Base-by-base conservation (phyloP, 1,284 basidiomycete genomes). In the Papiliotrema laurentii region DNA sequence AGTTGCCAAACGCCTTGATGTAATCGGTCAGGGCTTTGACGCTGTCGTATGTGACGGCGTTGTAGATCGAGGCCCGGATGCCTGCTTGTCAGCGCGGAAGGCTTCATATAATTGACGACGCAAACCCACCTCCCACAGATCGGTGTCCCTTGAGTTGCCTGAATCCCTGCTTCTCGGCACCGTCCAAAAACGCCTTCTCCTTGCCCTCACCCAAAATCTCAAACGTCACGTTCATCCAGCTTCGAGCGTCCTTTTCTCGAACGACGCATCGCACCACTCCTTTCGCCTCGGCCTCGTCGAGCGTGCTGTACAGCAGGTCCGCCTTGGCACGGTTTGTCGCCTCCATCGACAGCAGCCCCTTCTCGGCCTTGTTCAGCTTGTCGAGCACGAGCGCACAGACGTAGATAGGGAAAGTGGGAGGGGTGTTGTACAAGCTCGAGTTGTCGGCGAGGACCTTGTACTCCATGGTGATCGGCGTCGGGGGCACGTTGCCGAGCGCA, bases 141-240 rank as follows among this genome's bases (percentile, higher is more conserved):
- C 92, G 80, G 76, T 97, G 92, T 1, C 92, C 92, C 72, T 91
- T 93, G 51, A 94, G 76, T 34, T 86, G 86, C 64, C 83, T 85
- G 80, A 97, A 85, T 1, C 86, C 86, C 51, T 71, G 77, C 59
- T 77, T 77, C 63, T 89, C 85, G 0, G 91, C 91, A 16, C 85
- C 88, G 16, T 80, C 77, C 56, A 96, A 70, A 69, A 94, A 96
- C 56, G 76, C 74, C 63, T 81, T 81, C 70, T 93, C 78, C 27
- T 83, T 11, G 79, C 86, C 45, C 79, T 70, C 85, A 0, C 83
- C 85, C 14, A 81, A 63, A 25, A 90, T 77, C 50, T 83, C 81
- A 73, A 94, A 97, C 0, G 89, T 86, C 13, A 89, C 80, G 68
- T 97, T 97, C 91, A 96, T 96, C 83, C 87, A 87, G 73, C 88